Evolutionary conservation across 805 yeast species (phyloP), one percentile per base, ranked within the genome.

Genomic region (Starmera dryadoides): DNA sequence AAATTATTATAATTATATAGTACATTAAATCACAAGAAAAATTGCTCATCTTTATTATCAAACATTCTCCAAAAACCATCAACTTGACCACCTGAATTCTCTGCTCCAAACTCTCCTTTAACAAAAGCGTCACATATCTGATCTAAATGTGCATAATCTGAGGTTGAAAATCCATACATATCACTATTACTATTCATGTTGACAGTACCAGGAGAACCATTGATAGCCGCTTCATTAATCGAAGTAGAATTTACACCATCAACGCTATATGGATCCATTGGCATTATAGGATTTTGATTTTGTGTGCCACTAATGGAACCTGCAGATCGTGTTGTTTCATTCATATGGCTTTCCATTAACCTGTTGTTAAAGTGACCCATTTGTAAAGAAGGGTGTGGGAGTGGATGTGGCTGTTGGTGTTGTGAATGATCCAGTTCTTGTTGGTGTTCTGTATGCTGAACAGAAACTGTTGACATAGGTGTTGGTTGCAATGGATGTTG

Each of bases 51-150:
- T 22, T 53, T 53, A 28, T 43, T 44, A 31, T 53, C 56, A 36
- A 53, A 52, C 42, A 50, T 34, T 37, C 40, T 44, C 58, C 58
- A 53, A 25, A 53, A 25, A n/a, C 12, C 52, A 6, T 53, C 58
- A 30, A 41, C 44, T 35, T 46, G 49, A 2, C 45, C 41, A 6
- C 30, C 4, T n/a, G n/a, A n/a, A n/a, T 19, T 35, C 11, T 14
- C 23, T 8, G 16, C 11, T 14, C 15, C 17, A 30, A 30, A 16
- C 9, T 32, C 34, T 12, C 57, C 57, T 28, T 48, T 53, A 42
- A 42, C 44, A 2, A 53, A 43, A 0, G 54, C 54, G 36, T 51
- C 55, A 33, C 52, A 44, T 21, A 53, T 26, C 38, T 45, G 44
- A 26, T 53, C 57, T 10, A 51, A 21, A 11, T 46, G 17, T 9